phyloP scores from a whole-genome alignment of 371 early-diverging fungal species.

The Rhizopus sp. region DNA sequence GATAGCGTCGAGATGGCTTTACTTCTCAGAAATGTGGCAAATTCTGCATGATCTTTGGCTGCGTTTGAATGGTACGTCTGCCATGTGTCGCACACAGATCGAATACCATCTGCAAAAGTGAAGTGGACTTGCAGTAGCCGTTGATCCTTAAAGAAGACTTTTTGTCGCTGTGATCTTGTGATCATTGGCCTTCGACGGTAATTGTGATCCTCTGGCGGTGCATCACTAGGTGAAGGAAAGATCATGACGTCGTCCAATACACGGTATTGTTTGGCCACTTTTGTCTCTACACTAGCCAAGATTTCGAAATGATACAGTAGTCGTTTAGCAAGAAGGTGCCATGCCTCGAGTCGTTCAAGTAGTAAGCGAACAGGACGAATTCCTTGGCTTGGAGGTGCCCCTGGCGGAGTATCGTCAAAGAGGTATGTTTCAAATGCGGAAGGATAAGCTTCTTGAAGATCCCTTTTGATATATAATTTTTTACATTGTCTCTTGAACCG shows the following conservation, averaged over 20 bases:
- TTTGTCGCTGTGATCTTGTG: not conserved
- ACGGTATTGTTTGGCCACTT: constrained; percentile 36
- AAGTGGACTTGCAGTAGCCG: constrained; percentile 31
- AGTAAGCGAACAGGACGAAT: constrained; percentile 39
- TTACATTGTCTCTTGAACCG: constrained; percentile 2
- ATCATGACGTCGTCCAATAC: constrained; percentile 19
- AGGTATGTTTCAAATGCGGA: constrained; percentile 27
- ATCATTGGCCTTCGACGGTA: not conserved
- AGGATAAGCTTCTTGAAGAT: constrained; percentile 21
- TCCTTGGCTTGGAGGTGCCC: constrained; percentile 5
- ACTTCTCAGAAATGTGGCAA: constrained; percentile 29
- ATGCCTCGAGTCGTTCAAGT: constrained; percentile 39
- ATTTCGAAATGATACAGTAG: constrained; percentile 31
- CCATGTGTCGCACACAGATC: constrained; percentile 39
- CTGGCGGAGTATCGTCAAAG: constrained; percentile 23
- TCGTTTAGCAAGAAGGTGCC: constrained; percentile 32
- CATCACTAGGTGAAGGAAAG: constrained; percentile 7
- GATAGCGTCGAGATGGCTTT: constrained; percentile 32
- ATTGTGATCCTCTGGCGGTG: not conserved
- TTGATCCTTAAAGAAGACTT: constrained; percentile 6
- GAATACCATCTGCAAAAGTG: constrained; percentile 25
- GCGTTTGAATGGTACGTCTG: constrained; percentile 25
- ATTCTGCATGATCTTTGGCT: constrained; percentile 32
- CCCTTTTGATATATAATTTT: constrained; percentile 3
- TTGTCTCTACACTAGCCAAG: constrained; percentile 28